phyloP scores from a whole-genome alignment of 2,329 filamentous ascomycete genomes.

The Akanthomyces muscarius region DNA sequence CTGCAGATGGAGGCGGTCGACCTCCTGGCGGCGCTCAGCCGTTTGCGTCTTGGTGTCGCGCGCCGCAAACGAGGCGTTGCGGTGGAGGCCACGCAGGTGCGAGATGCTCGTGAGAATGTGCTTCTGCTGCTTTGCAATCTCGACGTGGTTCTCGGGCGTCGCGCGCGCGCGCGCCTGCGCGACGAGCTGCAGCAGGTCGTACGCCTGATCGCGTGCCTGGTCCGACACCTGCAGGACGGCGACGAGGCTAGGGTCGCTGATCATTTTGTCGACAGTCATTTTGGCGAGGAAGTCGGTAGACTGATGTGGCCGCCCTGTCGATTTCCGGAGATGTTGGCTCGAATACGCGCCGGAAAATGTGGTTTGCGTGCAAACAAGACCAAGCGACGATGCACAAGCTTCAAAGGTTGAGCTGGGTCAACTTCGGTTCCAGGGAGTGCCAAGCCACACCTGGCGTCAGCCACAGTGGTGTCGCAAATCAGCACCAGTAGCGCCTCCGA shows the following conservation, averaged over 20 bases:
- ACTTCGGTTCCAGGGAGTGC: background rate
- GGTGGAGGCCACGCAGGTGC: conserved; percentile 76
- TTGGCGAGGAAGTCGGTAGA: background rate
- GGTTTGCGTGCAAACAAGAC: conserved; percentile 4
- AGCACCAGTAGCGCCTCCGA: too few species aligned
- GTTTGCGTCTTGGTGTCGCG: conserved; percentile 84
- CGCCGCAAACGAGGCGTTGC: conserved; percentile 73
- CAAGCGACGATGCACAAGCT: background rate
- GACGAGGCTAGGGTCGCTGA: conserved; percentile 50
- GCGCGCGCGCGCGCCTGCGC: conserved; percentile 42
- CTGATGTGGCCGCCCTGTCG: background rate
- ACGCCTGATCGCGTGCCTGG: conserved; percentile 67
- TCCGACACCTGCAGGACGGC: conserved; percentile 69
- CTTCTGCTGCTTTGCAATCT: conserved; percentile 73
- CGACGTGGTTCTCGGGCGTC: conserved; percentile 48
- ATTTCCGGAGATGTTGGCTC: background rate
- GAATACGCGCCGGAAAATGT: background rate
- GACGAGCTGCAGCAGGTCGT: conserved; percentile 56
- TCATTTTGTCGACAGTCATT: conserved; percentile 38
- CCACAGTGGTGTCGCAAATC: background rate
- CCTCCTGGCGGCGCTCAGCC: conserved; percentile 81
- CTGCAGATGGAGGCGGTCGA: conserved; percentile 86
- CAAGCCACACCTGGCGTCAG: background rate
- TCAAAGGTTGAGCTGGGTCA: background rate
- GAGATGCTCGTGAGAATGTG: conserved; percentile 73